Conservation (phyloP, 176 grass and related monocot species). For the Rhipidocladum racemiflorum region DNA sequence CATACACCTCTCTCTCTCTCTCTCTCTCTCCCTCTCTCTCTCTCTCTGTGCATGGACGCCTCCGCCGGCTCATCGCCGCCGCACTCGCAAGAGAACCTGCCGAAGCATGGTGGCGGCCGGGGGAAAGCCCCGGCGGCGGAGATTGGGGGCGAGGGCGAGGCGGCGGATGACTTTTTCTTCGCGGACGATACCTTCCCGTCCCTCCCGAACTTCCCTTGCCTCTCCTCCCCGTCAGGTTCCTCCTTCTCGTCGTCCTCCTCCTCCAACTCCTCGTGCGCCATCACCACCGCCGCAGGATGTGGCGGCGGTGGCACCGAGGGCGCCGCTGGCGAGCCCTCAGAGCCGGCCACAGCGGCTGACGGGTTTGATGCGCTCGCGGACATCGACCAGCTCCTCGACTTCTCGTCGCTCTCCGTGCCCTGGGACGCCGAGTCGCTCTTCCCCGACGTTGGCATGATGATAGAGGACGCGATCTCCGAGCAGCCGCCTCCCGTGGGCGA, state of each 20-base stretch:
- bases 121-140: conserved; percentile 31
- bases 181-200: conserved; percentile 63
- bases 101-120: conserved; percentile 24
- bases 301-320: neutral
- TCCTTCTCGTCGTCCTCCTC: conserved; percentile 52
- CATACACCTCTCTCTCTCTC: neutral
- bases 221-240: conserved; percentile 60
- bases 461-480: conserved; percentile 39
- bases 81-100: conserved; percentile 28
- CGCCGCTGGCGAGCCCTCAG: neutral
- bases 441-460: conserved; percentile 44
- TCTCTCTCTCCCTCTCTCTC: neutral
- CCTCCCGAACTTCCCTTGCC: conserved; percentile 69
- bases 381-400: conserved; percentile 54
- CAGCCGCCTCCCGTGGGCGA: conserved; percentile 6
- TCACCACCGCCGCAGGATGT: conserved; percentile 16
- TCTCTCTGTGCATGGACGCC: conserved; percentile 52
- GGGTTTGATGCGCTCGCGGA: conserved; percentile 39
- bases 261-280: conserved; percentile 51
- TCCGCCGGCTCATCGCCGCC: conserved; percentile 37
- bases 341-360: conserved; percentile 13
- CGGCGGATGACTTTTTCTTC: conserved; percentile 66
- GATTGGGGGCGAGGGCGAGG: conserved; percentile 34
- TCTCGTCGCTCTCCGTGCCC: conserved; percentile 59
- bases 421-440: conserved; percentile 73